phyloP scores from a whole-genome alignment of 2,329 filamentous ascomycete species.

The Trichoderma atroviride region DNA sequence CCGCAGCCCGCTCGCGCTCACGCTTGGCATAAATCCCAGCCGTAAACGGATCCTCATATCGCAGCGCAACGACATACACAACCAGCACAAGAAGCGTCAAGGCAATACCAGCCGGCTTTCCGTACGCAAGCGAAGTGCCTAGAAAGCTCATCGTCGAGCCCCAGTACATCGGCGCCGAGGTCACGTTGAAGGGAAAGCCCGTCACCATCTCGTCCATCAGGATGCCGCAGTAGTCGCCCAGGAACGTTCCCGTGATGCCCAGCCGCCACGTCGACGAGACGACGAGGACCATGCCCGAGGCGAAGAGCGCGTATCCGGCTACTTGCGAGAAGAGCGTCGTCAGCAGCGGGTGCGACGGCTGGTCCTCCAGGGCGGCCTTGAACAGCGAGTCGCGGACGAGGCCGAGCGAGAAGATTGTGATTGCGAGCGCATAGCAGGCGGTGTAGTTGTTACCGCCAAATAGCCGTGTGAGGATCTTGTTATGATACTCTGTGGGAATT shows the following conservation, averaged over 20 bases:
- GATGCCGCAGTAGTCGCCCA: constrained; percentile 98
- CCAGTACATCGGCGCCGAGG: constrained; percentile 92
- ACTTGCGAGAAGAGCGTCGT: constrained; percentile 60
- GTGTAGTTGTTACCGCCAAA: constrained; percentile 76
- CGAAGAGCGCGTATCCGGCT: constrained; percentile 71
- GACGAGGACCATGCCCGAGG: constrained; percentile 79
- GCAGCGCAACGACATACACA: constrained; percentile 78
- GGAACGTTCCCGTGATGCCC: constrained; percentile 91
- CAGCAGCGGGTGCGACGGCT: constrained; percentile 75
- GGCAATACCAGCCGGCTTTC: constrained; percentile 82
- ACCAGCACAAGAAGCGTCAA: constrained; percentile 74
- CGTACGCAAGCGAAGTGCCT: constrained; percentile 80
- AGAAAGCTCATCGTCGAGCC: constrained; percentile 92
- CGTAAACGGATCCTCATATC: constrained; percentile 94
- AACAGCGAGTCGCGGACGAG: constrained; percentile 87
- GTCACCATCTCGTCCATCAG: constrained; percentile 95
- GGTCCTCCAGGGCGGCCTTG: constrained; percentile 76
- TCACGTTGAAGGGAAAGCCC: constrained; percentile 93
- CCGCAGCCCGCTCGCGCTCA: constrained; percentile 59
- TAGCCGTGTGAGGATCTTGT: constrained; percentile 83
- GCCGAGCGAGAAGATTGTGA: constrained; percentile 87
- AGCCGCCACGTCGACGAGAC: constrained; percentile 87
- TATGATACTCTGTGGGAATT: constrained; percentile 74
- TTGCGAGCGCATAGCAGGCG: constrained; percentile 88
- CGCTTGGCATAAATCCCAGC: constrained; percentile 89